Percentiles rank a stretch among this genome's conserved stretches.
Conservation (phyloP, 495 filamentous ascomycete genomes). For the Penicillium odoratum region DNA sequence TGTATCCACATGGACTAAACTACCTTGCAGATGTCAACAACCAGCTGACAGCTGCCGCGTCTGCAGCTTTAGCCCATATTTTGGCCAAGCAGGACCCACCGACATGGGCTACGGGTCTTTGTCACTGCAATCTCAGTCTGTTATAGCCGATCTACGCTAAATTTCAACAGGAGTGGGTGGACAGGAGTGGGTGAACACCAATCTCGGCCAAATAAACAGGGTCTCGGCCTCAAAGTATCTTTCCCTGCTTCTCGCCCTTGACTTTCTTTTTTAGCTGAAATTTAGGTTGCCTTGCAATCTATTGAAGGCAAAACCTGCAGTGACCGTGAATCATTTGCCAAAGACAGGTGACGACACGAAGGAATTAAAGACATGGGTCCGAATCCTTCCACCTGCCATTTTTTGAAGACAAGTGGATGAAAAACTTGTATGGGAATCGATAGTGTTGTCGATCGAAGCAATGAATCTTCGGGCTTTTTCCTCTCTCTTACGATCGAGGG, state of each 20-base stretch:
- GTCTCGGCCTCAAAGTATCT: not conserved
- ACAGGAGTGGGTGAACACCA: not conserved
- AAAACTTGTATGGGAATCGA: not conserved
- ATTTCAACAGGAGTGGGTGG: not conserved
- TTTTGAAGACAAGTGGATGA: not conserved
- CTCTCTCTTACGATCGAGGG: not conserved
- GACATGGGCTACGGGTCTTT: not conserved
- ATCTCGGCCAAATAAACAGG: not conserved
- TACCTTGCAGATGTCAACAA: too few species aligned
- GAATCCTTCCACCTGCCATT: not conserved
- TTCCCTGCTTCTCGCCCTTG: not conserved
- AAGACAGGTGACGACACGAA: not conserved
- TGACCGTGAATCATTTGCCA: not conserved
- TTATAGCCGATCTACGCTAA: not conserved
- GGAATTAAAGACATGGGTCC: not conserved
- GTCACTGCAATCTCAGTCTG: not conserved
- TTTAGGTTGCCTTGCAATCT: not conserved
- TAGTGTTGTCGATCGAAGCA: not conserved
- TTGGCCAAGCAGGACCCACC: not conserved
- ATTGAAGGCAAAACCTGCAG: not conserved
- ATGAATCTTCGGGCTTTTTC: not conserved
- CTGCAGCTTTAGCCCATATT: not conserved
- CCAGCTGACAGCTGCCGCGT: not conserved
- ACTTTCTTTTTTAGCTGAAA: not conserved
- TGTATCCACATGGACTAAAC: not conserved